Evolutionary conservation across 2,329 filamentous ascomycete genomes (phyloP).

Genomic region (Chaetomium sp.): DNA sequence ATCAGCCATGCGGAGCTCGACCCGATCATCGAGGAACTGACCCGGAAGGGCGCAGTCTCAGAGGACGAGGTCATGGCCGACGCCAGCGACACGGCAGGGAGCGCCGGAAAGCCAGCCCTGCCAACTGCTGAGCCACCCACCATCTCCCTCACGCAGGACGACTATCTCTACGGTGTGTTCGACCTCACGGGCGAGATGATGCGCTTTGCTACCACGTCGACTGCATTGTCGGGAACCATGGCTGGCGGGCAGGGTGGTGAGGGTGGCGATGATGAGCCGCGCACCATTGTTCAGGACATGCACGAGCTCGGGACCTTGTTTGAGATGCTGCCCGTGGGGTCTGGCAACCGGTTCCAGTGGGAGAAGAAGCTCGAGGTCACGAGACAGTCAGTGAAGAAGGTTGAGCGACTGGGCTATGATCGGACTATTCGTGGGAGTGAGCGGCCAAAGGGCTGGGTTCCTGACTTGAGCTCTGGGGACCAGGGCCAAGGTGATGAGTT

Average conservation of each 20-base stretch:
- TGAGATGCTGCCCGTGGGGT: constrained; percentile 68
- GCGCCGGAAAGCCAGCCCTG: constrained; percentile 38
- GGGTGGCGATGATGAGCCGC: constrained; percentile 37
- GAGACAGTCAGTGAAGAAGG: constrained; percentile 87
- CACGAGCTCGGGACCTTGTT: constrained; percentile 75
- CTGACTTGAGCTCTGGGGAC: constrained; percentile 59
- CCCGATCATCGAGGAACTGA: constrained; percentile 46
- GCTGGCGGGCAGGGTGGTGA: constrained; percentile 39
- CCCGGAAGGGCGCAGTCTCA: constrained; percentile 36
- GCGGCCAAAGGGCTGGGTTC: constrained; percentile 88
- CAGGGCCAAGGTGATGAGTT: constrained; percentile 24
- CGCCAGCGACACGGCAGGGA: constrained; percentile 37
- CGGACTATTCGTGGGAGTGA: constrained; percentile 85
- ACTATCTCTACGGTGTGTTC: constrained; percentile 89
- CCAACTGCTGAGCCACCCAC: constrained; percentile 15
- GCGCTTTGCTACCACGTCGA: constrained; percentile 88
- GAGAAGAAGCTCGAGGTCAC: constrained; percentile 84
- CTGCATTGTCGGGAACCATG: constrained; percentile 69
- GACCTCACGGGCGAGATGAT: constrained; percentile 96
- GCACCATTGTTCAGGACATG: constrained; percentile 77
- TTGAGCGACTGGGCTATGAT: constrained; percentile 87
- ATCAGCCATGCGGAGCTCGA: constrained; percentile 67
- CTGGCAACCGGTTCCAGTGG: constrained; percentile 53
- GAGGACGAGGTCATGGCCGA: constrained; percentile 34
- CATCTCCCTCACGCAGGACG: constrained; percentile 72